Evolutionary conservation across 768 basidiomycete genomes (phyloP).

Genomic region (Serendipita sp.): DNA sequence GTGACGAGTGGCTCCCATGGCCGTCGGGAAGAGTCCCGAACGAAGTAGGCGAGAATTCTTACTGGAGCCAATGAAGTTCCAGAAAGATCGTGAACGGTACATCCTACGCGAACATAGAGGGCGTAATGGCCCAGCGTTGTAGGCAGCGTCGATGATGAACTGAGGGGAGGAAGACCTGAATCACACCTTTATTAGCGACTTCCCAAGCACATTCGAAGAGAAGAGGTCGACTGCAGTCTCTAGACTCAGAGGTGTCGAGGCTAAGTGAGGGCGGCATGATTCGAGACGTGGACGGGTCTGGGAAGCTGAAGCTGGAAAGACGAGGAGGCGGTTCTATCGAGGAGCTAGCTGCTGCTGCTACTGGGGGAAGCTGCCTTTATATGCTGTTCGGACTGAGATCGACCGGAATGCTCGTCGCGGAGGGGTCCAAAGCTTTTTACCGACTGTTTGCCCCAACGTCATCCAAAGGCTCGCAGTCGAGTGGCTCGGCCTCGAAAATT

Average conservation of each 20-base stretch:
- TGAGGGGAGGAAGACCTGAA: background rate
- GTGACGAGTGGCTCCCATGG: background rate
- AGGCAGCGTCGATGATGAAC: background rate
- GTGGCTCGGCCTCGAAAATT: background rate
- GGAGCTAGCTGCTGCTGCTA: background rate
- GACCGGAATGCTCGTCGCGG: background rate
- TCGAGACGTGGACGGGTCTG: background rate
- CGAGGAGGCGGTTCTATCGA: no score
- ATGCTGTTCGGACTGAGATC: background rate
- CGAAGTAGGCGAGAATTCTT: background rate
- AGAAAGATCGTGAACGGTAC: background rate
- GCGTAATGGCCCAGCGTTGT: background rate
- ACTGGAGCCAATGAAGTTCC: no score
- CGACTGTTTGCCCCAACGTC: background rate
- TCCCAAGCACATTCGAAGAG: slow-evolving; percentile 98
- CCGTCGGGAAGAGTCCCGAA: background rate
- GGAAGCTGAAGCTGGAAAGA: background rate
- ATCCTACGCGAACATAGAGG: background rate
- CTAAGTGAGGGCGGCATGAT: slow-evolving; percentile 1
- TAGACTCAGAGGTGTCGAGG: slow-evolving; percentile 21
- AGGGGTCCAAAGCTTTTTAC: background rate
- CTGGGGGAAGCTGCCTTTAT: background rate
- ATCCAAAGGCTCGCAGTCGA: background rate
- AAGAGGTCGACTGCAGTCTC: slow-evolving; percentile 63
- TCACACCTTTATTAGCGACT: slow-evolving; percentile 70